Conservation (phyloP, 257 asterid genomes). For the Jaltomata sinuosa region DNA sequence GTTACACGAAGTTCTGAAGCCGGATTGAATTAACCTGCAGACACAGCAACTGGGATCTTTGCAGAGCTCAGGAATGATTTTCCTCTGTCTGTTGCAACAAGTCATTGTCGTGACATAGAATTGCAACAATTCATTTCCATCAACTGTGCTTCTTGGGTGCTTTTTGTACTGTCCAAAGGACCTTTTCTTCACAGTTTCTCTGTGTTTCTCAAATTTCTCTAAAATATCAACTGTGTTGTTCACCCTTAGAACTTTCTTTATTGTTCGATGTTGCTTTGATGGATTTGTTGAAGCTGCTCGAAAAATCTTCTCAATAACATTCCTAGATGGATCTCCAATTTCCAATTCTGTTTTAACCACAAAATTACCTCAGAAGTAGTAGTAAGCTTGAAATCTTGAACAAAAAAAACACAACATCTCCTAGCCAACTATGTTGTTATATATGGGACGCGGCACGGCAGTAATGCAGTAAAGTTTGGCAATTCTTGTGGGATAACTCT, state of each 20-base stretch:
- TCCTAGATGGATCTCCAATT: slow-evolving; percentile 22
- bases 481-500: background rate
- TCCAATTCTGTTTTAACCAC: slow-evolving; percentile 6
- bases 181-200: slow-evolving; percentile 15
- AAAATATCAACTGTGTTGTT: slow-evolving; percentile 6
- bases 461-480: background rate
- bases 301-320: slow-evolving; percentile 22
- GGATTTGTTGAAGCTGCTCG: slow-evolving; percentile 7
- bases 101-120: slow-evolving; percentile 27
- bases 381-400: background rate
- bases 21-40: slow-evolving; percentile 16
- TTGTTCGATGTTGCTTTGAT: slow-evolving; percentile 2
- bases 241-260: slow-evolving; percentile 17
- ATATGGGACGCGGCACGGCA: no score
- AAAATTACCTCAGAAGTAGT: background rate
- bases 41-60: slow-evolving; percentile 11
- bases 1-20: slow-evolving; percentile 20
- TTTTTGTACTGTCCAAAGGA: background rate
- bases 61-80: background rate
- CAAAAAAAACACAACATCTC: no score
- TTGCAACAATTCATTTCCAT: slow-evolving; percentile 20
- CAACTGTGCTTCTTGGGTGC: slow-evolving; percentile 21
- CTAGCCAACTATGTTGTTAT: no score
- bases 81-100: slow-evolving; percentile 6
- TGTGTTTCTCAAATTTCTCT: slow-evolving; percentile 19